Base-by-base conservation (phyloP, 2,329 filamentous ascomycete species). In the Gaeumannomyces sp. region DNA sequence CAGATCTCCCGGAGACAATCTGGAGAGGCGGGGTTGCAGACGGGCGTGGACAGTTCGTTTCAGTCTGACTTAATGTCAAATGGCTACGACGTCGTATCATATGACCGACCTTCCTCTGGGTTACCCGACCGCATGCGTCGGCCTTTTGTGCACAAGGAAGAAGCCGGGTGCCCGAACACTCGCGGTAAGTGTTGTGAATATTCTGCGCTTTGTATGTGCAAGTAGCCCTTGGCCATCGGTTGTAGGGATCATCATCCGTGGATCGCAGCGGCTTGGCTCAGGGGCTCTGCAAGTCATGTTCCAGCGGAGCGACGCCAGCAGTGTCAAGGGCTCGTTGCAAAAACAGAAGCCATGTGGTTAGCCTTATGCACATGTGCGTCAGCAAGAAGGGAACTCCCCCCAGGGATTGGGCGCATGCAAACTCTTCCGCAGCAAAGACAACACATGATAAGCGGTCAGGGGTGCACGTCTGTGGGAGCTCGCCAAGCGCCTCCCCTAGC, bases 1-100 rank as follows among this genome's bases (percentile, higher is more conserved):
- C 59, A 35, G 31, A 38, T 60, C 31, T 60, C 7, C 59, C 59
- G 59, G 59, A 60, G 31, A 60, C 59, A 16, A 60, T 60, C 59
- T 59, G 25, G 57, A 59, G 57, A 28, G 19, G 45, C 45, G 45
- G 22, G 45, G 45, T 53, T 25, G 45, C 19, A 22, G n/a, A 31
- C 28, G 16, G 22, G 59, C n/a, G 22, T 4, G 59, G 59, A 25
- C 59, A 31, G 10, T 31, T 25, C 59, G 59, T 60, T 60, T 60
- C 59, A 60, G 31, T 28, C 31, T 60, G 59, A 60, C 31, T 60
- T 31, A 6, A 60, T 5, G 45, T n/a, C 45, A 25, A 53, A 25
- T 53, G 22, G 22, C 45, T 53, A 25, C 45, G n/a, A 53, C 45
- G 45, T 11, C 11, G 14, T 14, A 27, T 59, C 27, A 59, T 28